Percentiles rank a stretch among this genome's conserved stretches.
These are phyloP conservation scores for Pythium angustatum DNA, from an alignment of 352 stramenopile genomes.

Conservation along the genomic window DNA sequence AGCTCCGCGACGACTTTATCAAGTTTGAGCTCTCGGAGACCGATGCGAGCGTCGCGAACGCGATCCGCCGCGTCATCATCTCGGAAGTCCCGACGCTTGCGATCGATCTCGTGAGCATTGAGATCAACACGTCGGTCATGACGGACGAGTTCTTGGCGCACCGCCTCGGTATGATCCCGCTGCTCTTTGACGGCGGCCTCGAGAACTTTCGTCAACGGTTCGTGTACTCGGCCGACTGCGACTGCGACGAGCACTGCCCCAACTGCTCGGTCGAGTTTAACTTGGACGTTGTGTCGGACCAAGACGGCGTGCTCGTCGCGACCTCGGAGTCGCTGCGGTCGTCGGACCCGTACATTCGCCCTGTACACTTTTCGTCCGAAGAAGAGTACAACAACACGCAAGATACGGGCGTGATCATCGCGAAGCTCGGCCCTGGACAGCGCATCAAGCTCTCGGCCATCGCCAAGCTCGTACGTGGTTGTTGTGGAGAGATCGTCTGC, in stretches of 20 bases:
- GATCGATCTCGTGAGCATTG: conserved; percentile 98
- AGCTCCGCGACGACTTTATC: conserved; percentile 95
- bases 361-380: conserved; percentile 86
- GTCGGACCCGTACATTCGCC: conserved; percentile 83
- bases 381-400: conserved; percentile 93
- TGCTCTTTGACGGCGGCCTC: conserved; percentile 86
- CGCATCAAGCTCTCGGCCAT: conserved; percentile 94
- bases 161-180: conserved; percentile 96
- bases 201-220: conserved; percentile 91
- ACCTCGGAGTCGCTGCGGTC: conserved; percentile 82
- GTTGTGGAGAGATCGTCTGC: neutral
- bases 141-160: conserved; percentile 99
- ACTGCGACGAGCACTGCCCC: conserved; percentile 95
- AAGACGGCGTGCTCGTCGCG: conserved; percentile 56
- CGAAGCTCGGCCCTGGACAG: conserved; percentile 95
- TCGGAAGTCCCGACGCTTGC: conserved; percentile 96
- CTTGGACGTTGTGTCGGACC: conserved; percentile 90
- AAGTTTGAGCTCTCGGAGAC: conserved; percentile 97
- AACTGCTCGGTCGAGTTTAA: conserved; percentile 97
- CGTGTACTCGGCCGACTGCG: conserved; percentile 86
- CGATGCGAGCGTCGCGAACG: conserved; percentile 96
- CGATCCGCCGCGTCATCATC: conserved; percentile 97
- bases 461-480: conserved; percentile 74
- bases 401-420: conserved; percentile 95
- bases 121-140: conserved; percentile 97